Evolutionary conservation across 805 yeast genomes (phyloP).

Genomic region (Teunomyces tritomae): DNA sequence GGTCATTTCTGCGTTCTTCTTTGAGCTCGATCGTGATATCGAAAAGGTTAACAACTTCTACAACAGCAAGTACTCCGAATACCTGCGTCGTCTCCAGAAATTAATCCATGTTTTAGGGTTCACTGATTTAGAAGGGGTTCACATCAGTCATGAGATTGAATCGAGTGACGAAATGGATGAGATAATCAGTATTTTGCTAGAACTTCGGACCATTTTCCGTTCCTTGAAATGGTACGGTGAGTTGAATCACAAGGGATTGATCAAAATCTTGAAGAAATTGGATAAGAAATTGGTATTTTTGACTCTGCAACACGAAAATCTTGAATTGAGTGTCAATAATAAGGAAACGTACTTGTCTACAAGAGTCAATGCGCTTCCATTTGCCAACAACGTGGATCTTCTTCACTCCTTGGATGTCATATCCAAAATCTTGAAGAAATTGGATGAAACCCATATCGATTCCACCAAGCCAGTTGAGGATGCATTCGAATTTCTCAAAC

Average conservation of each 20-base stretch:
- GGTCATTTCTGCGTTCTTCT: conserved; percentile 68
- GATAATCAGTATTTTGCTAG: conserved; percentile 56
- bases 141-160: conserved; percentile 29
- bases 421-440: conserved; percentile 49
- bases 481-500: conserved; percentile 17
- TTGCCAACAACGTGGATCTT: conserved; percentile 69
- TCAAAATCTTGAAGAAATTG: conserved; percentile 83
- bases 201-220: conserved; percentile 70
- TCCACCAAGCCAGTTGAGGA: conserved; percentile 3
- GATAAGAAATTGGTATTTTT: conserved; percentile 63
- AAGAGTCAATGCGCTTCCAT: conserved; percentile 70
- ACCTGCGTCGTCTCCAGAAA: conserved; percentile 62
- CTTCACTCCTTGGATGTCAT: conserved; percentile 51
- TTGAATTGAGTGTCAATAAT: conserved; percentile 19
- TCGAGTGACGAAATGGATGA: conserved; percentile 43
- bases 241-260: conserved; percentile 83
- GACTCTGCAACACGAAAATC: conserved; percentile 11
- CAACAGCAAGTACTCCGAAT: conserved; percentile 69
- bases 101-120: conserved; percentile 36
- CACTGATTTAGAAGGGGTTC: conserved; percentile 9
- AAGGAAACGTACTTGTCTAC: conserved; percentile 50
- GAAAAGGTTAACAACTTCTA: conserved; percentile 81
- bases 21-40: conserved; percentile 72
- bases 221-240: conserved; percentile 94
- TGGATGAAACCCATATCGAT: conserved; percentile 19